These are phyloP conservation scores for Emericellopsis terricola DNA, from an alignment of 495 filamentous ascomycete genomes.

Conservation along the genomic window DNA sequence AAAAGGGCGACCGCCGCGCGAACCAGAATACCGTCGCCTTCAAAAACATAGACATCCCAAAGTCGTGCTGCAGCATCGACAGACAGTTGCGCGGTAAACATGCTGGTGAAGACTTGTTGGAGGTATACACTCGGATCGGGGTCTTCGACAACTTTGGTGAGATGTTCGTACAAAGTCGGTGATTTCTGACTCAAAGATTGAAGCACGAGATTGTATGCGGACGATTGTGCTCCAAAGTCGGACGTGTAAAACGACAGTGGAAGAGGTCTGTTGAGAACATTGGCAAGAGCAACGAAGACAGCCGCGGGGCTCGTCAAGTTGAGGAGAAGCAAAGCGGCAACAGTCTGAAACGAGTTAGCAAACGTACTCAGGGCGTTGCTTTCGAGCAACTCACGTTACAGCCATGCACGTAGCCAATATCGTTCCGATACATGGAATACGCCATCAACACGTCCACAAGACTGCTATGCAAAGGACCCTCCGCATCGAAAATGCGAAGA, in stretches of 20 bases:
- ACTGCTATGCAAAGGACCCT: conserved; percentile 55
- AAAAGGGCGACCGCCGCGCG: conserved; percentile 61
- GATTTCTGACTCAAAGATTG: conserved; percentile 57
- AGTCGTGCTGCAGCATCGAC: conserved; percentile 62
- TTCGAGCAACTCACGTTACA: conserved; percentile 60
- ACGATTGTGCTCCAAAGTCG: conserved; percentile 52
- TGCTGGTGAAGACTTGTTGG: conserved; percentile 27
- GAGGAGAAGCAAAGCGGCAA: conserved; percentile 73
- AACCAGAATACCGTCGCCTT: conserved; percentile 70
- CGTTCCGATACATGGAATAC: conserved; percentile 83
- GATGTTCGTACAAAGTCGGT: conserved; percentile 48
- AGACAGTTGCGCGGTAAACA: conserved; percentile 35
- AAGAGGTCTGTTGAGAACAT: conserved; percentile 74
- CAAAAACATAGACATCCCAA: conserved; percentile 91
- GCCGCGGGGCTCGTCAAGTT: conserved; percentile 54
- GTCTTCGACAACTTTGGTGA: conserved; percentile 23
- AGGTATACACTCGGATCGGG: conserved; percentile 33
- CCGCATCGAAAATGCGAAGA: conserved; percentile 65
- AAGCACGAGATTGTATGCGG: conserved; percentile 54
- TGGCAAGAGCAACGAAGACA: conserved; percentile 72
- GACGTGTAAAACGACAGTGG: conserved; percentile 74
- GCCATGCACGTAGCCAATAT: conserved; percentile 80
- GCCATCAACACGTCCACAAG: conserved; percentile 71
- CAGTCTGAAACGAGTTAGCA: conserved; percentile 32
- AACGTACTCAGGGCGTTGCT: neutral